phyloP scores from a whole-genome alignment of 2,329 filamentous ascomycete species.

The Ascochyta clinopodiicola region DNA sequence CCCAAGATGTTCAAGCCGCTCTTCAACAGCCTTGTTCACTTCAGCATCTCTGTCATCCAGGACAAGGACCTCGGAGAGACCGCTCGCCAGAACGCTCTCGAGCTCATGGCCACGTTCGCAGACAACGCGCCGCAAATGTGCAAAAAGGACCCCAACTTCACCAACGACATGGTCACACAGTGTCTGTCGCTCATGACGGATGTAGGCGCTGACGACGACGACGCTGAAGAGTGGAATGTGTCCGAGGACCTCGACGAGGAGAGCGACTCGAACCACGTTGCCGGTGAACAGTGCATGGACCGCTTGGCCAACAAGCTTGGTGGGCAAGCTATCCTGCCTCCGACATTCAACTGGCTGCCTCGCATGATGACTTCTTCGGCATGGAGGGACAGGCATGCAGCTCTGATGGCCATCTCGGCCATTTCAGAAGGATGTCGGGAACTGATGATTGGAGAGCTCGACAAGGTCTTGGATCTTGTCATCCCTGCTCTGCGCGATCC shows the following conservation, averaged over 20 bases:
- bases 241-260: constrained; percentile 97
- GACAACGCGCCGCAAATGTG: constrained; percentile 95
- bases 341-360: constrained; percentile 95
- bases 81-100: constrained; percentile 90
- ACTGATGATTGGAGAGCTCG: constrained; percentile 91
- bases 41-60: constrained; percentile 90
- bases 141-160: constrained; percentile 90
- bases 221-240: constrained; percentile 90
- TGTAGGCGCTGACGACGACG: constrained; percentile 90
- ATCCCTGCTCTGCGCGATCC: constrained; percentile 87
- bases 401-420: constrained; percentile 97
- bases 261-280: constrained; percentile 95
- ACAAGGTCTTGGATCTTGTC: constrained; percentile 93
- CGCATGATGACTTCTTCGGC: constrained; percentile 95
- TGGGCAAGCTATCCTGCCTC: constrained; percentile 87
- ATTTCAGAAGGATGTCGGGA: constrained; percentile 98
- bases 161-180: constrained; percentile 96
- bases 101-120: constrained; percentile 97
- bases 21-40: constrained; percentile 92
- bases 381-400: constrained; percentile 95
- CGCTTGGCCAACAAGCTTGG: constrained; percentile 95
- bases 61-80: constrained; percentile 94
- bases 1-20: constrained; percentile 96
- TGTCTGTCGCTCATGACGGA: constrained; percentile 98
- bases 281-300: constrained; percentile 98